phyloP scores from a whole-genome alignment of 768 basidiomycete species.

The Lentinula guzmanii region DNA sequence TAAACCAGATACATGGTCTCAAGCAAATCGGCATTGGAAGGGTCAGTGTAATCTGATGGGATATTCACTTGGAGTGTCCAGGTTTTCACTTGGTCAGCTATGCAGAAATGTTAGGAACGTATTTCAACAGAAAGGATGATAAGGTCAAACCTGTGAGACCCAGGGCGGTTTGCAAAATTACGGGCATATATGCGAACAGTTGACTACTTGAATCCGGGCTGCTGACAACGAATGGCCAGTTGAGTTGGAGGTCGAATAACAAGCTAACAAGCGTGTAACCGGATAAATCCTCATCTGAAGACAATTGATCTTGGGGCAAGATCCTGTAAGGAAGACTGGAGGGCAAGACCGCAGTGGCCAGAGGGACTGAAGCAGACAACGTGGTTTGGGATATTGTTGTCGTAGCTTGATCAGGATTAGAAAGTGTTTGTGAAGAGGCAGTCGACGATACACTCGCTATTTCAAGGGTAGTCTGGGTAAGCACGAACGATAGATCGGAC shows the following conservation, averaged over 20 bases:
- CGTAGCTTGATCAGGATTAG: constrained; percentile 38
- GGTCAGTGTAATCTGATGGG: constrained; percentile 34
- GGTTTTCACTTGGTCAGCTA: constrained; percentile 30
- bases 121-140: constrained; percentile 8
- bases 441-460: constrained; percentile 28
- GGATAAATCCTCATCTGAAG: constrained; percentile 17
- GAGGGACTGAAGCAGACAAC: constrained; percentile 7
- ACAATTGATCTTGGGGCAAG: constrained; percentile 29
- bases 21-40: constrained; percentile 30
- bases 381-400: constrained; percentile 25
- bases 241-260: constrained; percentile 51
- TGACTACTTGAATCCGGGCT: constrained; percentile 60
- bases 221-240: constrained; percentile 65
- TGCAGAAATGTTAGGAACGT: background rate
- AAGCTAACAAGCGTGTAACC: constrained; percentile 54
- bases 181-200: constrained; percentile 69
- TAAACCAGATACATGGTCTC: constrained; percentile 48
- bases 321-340: constrained; percentile 56
- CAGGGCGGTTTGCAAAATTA: constrained; percentile 27
- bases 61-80: constrained; percentile 18
- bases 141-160: constrained; percentile 22
- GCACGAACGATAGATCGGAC: constrained; percentile 37
- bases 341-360: constrained; percentile 38
- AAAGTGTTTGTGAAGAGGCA: constrained; percentile 18
- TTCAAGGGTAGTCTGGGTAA: constrained; percentile 36